phyloP scores from a whole-genome alignment of 2,329 filamentous ascomycete species.

The Colletotrichum noveboracense region DNA sequence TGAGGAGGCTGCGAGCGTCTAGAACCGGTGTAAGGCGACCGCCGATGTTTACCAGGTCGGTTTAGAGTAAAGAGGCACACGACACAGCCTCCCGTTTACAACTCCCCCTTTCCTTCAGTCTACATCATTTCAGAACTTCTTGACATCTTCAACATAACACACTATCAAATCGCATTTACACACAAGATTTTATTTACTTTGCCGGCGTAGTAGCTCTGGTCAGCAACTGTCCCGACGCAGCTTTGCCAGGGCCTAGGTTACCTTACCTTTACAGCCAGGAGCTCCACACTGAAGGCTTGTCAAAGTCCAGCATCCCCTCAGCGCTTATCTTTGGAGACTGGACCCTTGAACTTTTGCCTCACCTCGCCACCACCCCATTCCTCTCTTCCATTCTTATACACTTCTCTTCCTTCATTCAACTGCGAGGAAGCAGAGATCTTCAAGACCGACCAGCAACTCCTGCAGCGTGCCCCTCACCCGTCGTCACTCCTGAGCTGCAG shows the following conservation, averaged over 20 bases:
- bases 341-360: slow-evolving; percentile 13
- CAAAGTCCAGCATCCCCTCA: slow-evolving; percentile 18
- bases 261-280: slow-evolving; percentile 2
- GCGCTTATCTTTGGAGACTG: slow-evolving; percentile 19
- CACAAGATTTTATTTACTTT: background rate
- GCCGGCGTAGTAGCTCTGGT: background rate
- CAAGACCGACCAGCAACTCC: background rate
- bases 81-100: background rate
- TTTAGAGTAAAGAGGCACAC: slow-evolving; percentile 6
- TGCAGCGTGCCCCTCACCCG: background rate
- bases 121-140: no score
- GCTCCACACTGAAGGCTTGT: slow-evolving; percentile 10
- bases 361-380: background rate
- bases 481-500: background rate
- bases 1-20: background rate
- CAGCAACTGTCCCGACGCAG: background rate
- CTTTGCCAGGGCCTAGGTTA: background rate
- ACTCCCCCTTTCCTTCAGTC: no score
- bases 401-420: background rate
- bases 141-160: background rate
- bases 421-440: background rate
- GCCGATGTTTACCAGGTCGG: background rate
- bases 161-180: background rate
- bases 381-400: background rate
- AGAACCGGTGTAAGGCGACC: slow-evolving; percentile 3